Evolutionary conservation across 2,329 filamentous ascomycete species (phyloP).

Genomic region (Plectosphaerella cucumerina): DNA sequence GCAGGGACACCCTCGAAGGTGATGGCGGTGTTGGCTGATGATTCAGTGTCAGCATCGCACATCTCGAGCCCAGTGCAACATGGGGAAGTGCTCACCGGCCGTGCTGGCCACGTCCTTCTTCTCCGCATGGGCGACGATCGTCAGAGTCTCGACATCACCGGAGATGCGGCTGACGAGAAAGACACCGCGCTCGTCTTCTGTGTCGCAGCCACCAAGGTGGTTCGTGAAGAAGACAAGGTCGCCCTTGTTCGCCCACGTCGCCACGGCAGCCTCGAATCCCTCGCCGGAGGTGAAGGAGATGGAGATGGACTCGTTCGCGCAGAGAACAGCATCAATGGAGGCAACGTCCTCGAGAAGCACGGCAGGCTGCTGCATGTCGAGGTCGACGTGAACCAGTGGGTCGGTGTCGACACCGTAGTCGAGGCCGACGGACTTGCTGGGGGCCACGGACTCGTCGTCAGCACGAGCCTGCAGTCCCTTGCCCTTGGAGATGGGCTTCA

Average conservation of each 20-base stretch:
- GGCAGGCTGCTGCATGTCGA: slow-evolving; percentile 33
- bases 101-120: slow-evolving; percentile 18
- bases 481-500: not conserved
- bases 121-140: slow-evolving; percentile 14
- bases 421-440: slow-evolving; percentile 36
- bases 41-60: not conserved
- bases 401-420: slow-evolving; percentile 22
- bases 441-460: slow-evolving; percentile 3
- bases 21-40: slow-evolving; percentile 13
- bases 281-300: slow-evolving; percentile 14
- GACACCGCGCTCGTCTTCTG: slow-evolving; percentile 15
- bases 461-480: not conserved
- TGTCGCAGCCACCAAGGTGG: slow-evolving; percentile 16
- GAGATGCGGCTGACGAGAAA: slow-evolving; percentile 15
- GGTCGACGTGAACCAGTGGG: slow-evolving; percentile 50
- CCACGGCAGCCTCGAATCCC: slow-evolving; percentile 14
- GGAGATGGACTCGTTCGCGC: slow-evolving; percentile 46
- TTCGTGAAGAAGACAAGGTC: slow-evolving; percentile 18
- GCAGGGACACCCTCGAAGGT: slow-evolving; percentile 13
- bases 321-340: slow-evolving; percentile 48
- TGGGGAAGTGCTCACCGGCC: slow-evolving; percentile 10
- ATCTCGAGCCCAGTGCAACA: no score
- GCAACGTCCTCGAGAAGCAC: slow-evolving; percentile 28
- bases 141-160: slow-evolving; percentile 9
- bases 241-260: slow-evolving; percentile 12